Evolutionary conservation across 2,329 filamentous ascomycete genomes (phyloP), one percentile per base, ranked within the genome.

Genomic region (Colletotrichum agaves): DNA sequence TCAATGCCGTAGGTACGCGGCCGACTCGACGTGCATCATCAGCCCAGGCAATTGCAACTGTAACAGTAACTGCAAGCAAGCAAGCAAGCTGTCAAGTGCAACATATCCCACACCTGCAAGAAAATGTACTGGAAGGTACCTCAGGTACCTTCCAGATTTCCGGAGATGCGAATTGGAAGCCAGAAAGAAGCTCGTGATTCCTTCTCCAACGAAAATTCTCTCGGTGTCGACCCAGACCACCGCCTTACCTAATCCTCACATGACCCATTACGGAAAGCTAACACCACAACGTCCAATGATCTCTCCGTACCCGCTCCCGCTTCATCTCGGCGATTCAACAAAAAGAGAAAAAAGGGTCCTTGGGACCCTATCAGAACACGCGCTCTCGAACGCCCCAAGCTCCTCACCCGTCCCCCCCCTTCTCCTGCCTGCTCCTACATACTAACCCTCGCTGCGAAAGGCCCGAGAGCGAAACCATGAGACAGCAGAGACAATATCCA

Each of bases 1-100:
- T 64, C 64, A 49, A 53, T 67, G 61, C 61, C 61, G 61, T 67
- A 64, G 64, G 35, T 57, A 67, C 59, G 63, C 63, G 59, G 63
- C 63, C 63, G 46, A 52, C 31, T 63, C 63, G 31, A 50, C 52
- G 52, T 63, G 50, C 63, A 35, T 67, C 23, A n/a, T 23, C 37
- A 23, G n/a, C 47, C 44, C 19, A 53, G 35, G 52, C 52, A 23
- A 33, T 6, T 27, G 23, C 23, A 27, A 27, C 23, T 27, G 23
- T 6, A 27, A 27, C 23, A 6, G 27, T 4, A 27, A 4, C 21
- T 23, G 21, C 21, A 23, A 23, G 21, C 21, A 23, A 23, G 21
- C 21, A 23, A 23, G 21, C 21, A 23, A 23, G 21, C 23, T 27
- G 23, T 5, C 27, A 27, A 8, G 27, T 27, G 27, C 27, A 27